These are phyloP conservation scores for Ceratocystis cubensis DNA, from an alignment of 2,329 filamentous ascomycete species.

Conservation along the genomic window DNA sequence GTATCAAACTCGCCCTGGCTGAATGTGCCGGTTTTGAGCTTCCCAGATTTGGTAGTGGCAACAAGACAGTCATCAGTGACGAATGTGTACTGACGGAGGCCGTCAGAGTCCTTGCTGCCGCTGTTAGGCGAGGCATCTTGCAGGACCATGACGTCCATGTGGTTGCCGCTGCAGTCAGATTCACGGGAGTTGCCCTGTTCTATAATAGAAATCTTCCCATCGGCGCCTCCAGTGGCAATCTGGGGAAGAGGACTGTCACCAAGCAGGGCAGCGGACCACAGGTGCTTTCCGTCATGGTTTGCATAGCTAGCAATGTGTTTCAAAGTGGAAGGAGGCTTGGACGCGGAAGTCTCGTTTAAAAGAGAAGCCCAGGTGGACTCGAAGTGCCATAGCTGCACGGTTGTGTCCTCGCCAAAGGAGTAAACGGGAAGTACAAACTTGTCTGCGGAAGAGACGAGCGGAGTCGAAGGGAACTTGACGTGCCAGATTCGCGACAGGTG, in stretches of 20 bases:
- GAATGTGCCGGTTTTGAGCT: constrained; percentile 29
- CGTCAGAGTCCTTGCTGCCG: constrained; percentile 25
- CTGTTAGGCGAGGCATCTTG: constrained; percentile 10
- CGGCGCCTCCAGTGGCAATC: constrained; percentile 70
- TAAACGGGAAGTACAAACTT: constrained; percentile 40
- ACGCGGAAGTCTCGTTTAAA: neutral
- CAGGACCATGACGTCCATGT: constrained; percentile 19
- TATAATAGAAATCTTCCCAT: constrained; percentile 53
- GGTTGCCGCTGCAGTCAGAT: constrained; percentile 2
- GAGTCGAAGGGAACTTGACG: constrained; percentile 49
- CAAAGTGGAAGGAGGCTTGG: constrained; percentile 27
- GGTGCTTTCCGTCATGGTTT: constrained; percentile 74
- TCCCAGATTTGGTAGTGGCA: constrained; percentile 47
- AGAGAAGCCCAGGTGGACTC: constrained; percentile 22
- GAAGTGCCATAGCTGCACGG: constrained; percentile 58
- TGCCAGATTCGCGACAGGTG: constrained; percentile 86
- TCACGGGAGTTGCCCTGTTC: constrained; percentile 22
- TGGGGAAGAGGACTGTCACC: constrained; percentile 28
- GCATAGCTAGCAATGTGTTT: constrained; percentile 43
- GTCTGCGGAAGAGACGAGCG: constrained; percentile 18
- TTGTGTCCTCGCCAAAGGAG: constrained; percentile 78
- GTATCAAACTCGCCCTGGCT: constrained; percentile 34
- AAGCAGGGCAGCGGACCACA: constrained; percentile 58
- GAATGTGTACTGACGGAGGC: constrained; percentile 53
- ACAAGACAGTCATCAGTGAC: constrained; percentile 41